These are phyloP conservation scores for Ochetophila trinervis DNA, from an alignment of 306 rosid species.

Conservation along the genomic window DNA sequence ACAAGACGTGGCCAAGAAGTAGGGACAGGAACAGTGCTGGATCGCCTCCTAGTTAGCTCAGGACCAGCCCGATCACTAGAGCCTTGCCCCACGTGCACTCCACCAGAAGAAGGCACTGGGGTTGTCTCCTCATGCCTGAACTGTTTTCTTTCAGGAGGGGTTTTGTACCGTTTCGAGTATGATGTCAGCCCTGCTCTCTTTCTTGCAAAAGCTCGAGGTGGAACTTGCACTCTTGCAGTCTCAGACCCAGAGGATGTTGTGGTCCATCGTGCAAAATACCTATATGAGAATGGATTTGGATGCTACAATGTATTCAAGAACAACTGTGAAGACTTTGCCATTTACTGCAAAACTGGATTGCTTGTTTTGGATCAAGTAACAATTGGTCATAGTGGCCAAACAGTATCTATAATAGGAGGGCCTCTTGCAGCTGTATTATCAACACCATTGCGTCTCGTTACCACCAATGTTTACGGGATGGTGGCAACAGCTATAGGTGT, in stretches of 20 bases:
- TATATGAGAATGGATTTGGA: slow-evolving; percentile 78
- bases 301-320: slow-evolving; percentile 84
- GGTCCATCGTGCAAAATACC: slow-evolving; percentile 72
- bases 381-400: slow-evolving; percentile 88
- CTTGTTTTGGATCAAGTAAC: slow-evolving; percentile 62
- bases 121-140: slow-evolving; percentile 75
- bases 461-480: slow-evolving; percentile 77
- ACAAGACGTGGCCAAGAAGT: slow-evolving; percentile 95
- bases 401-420: slow-evolving; percentile 84
- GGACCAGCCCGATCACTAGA: slow-evolving; percentile 51
- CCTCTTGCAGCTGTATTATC: slow-evolving; percentile 86
- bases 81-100: slow-evolving; percentile 54
- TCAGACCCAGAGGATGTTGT: slow-evolving; percentile 55
- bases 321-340: slow-evolving; percentile 92
- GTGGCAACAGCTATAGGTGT: slow-evolving; percentile 63
- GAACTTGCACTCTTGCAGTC: slow-evolving; percentile 85
- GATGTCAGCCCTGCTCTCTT: slow-evolving; percentile 66
- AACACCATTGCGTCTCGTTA: slow-evolving; percentile 62
- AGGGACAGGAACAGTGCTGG: slow-evolving; percentile 84
- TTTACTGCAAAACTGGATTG: slow-evolving; percentile 90
- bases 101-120: slow-evolving; percentile 47
- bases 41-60: slow-evolving; percentile 72
- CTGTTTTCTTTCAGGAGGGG: slow-evolving; percentile 85
- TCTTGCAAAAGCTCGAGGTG: slow-evolving; percentile 86
- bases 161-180: slow-evolving; percentile 82